Evolutionary conservation across 768 basidiomycete species (phyloP), one percentile per base, ranked within the genome.

Genomic region (Tulasnella sp.): DNA sequence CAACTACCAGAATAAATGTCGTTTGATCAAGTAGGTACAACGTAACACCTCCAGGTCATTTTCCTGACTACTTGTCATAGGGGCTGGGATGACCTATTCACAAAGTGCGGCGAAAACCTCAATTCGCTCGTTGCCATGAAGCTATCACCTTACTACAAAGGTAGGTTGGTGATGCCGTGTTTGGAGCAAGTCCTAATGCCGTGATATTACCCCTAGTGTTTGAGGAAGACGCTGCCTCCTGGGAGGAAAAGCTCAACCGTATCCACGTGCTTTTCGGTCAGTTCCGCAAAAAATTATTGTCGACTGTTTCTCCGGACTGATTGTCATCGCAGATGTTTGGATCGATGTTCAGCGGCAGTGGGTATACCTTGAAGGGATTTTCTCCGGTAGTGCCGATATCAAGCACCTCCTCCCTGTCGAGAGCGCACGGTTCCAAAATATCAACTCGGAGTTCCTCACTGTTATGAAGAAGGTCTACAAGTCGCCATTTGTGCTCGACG

Each of bases 401-500:
- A 98, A 98, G 68, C 96, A 99, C 68, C 81, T 99, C 12, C 82
- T 99, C 25, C 96, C 96, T 0, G 86, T 97, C 60, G 96, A 99
- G 71, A 91, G 83, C 65, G 81, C 90, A n/a, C 87, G 96, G 29
- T 99, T 99, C 73, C 85, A 87, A 67, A 97, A 93, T 71, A 99
- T 99, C 76, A 97, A 99, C 68, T 81, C 89, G 42, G 96, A 99
- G 67, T 99, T 99, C 73, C 75, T 98, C 49, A 82, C 88, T 0
- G 92, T 97, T 62, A 98, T 99, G 96, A 98, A 97, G 76, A 94
- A 94, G 70, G 96, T 99, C 58, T 93, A 94, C 80, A 98, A 98
- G 71, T 97, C 94, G 12, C 93, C 96, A 0, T 94, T 97, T 69
- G 84, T 98, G 41, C 73, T 97, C 49, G 96, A 99, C 65, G 92